phyloP scores from a whole-genome alignment of 208 protist species.

The Leishmania major region DNA sequence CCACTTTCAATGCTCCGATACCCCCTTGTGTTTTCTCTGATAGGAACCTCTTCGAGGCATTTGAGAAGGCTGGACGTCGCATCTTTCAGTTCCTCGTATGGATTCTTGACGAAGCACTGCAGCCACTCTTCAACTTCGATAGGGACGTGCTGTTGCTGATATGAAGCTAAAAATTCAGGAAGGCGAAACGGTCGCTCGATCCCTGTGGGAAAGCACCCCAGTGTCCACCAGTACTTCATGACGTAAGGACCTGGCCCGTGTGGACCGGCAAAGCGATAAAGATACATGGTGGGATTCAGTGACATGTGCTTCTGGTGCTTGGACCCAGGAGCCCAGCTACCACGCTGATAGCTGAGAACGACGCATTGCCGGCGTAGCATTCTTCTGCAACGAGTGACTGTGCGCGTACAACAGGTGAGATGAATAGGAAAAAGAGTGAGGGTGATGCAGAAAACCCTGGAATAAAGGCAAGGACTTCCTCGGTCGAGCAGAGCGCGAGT shows the following conservation, averaged over 20 bases:
- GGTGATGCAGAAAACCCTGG: neutral
- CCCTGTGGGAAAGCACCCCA: slow-evolving; percentile 88
- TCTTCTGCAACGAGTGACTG: neutral
- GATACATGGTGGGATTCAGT: slow-evolving; percentile 79
- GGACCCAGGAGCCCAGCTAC: slow-evolving; percentile 79
- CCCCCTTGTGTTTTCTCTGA: slow-evolving; percentile 39
- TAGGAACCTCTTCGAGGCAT: slow-evolving; percentile 42
- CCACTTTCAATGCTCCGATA: slow-evolving; percentile 45
- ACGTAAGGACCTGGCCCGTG: slow-evolving; percentile 83
- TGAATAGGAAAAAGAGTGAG: neutral
- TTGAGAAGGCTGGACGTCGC: slow-evolving; percentile 49
- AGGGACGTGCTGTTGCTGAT: slow-evolving; percentile 86
- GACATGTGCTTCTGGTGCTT: slow-evolving; percentile 92
- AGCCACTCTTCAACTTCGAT: slow-evolving; percentile 90
- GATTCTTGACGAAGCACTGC: slow-evolving; percentile 68
- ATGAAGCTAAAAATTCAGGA: slow-evolving; percentile 78
- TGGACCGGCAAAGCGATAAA: slow-evolving; percentile 85
- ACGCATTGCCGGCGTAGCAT: slow-evolving; percentile 29
- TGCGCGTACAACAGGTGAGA: neutral
- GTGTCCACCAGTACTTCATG: slow-evolving; percentile 93
- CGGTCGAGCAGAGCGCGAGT: neutral
- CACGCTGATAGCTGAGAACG: slow-evolving; percentile 73
- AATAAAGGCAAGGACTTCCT: neutral
- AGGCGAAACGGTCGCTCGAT: slow-evolving; percentile 80
- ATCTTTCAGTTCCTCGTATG: slow-evolving; percentile 50